phyloP scores from a whole-genome alignment of 2,329 filamentous ascomycete genomes.

The Colletotrichum sp. region DNA sequence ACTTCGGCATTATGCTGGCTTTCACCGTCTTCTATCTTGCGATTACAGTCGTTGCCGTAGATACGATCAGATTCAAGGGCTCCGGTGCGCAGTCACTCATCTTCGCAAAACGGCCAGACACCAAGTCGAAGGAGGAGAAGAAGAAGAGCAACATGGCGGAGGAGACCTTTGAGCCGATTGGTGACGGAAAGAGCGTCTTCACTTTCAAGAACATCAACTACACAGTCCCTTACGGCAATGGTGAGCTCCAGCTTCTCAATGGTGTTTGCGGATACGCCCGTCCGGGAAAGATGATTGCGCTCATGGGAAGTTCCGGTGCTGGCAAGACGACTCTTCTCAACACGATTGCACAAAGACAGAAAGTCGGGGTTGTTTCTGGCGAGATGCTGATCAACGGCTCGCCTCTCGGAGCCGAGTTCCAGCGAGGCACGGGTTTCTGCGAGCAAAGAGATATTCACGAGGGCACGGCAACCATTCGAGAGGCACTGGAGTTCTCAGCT shows the following conservation, averaged over 20 bases:
- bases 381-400: constrained; percentile 68
- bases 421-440: constrained; percentile 71
- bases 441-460: constrained; percentile 75
- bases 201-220: constrained; percentile 77
- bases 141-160: constrained; percentile 25
- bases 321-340: constrained; percentile 87
- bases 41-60: constrained; percentile 73
- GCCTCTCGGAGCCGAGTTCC: constrained; percentile 63
- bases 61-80: constrained; percentile 65
- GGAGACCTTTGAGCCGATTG: constrained; percentile 50
- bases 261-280: constrained; percentile 77
- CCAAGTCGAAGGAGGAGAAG: constrained; percentile 24
- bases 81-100: constrained; percentile 18
- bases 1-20: constrained; percentile 79
- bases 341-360: constrained; percentile 75
- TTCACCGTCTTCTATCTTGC: constrained; percentile 77
- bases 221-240: constrained; percentile 59
- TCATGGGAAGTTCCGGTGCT: constrained; percentile 83
- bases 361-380: constrained; percentile 65
- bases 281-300: constrained; percentile 78
- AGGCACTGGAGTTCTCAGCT: constrained; percentile 72
- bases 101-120: background rate
- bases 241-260: constrained; percentile 10
- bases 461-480: constrained; percentile 67
- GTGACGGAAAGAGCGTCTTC: constrained; percentile 68